These are phyloP conservation scores for Ascoidea asiatica DNA, from an alignment of 805 yeast genomes.

Conservation along the genomic window DNA sequence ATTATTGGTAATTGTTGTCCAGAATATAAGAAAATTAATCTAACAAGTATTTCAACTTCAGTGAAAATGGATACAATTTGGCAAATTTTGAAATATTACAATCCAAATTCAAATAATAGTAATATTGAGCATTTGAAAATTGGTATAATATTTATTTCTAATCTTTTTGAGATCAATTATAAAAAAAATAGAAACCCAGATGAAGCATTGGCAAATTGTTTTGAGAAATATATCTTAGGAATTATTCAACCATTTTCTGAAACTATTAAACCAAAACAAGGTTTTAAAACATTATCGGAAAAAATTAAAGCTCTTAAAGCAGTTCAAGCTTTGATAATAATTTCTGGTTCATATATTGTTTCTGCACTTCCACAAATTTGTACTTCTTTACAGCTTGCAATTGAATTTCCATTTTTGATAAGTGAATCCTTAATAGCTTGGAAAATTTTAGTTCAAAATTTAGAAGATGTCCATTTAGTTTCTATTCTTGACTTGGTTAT, in stretches of 20 bases:
- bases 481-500: constrained; percentile 63
- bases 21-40: not conserved
- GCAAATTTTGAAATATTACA: not conserved
- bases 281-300: constrained; percentile 58
- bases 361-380: constrained; percentile 75
- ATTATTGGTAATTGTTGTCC: not conserved
- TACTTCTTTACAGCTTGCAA: constrained; percentile 70
- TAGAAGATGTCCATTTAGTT: constrained; percentile 42
- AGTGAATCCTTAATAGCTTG: constrained; percentile 55
- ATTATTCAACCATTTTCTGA: constrained; percentile 71
- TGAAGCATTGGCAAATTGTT: constrained; percentile 22
- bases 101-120: not conserved
- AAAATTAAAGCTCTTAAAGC: constrained; percentile 65
- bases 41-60: too few species aligned
- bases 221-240: constrained; percentile 54
- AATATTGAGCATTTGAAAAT: too few species aligned
- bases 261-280: constrained; percentile 59
- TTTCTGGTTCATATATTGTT: constrained; percentile 39
- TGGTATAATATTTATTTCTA: constrained; percentile 2
- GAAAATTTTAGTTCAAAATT: constrained; percentile 41
- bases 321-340: constrained; percentile 47
- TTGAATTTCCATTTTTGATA: constrained; percentile 50
- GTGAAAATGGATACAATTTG: not conserved
- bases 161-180: constrained; percentile 12
- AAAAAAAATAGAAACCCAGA: constrained; percentile 17